Conservation (phyloP, 2,329 filamentous ascomycete genomes). For the Xylogone sp. region DNA sequence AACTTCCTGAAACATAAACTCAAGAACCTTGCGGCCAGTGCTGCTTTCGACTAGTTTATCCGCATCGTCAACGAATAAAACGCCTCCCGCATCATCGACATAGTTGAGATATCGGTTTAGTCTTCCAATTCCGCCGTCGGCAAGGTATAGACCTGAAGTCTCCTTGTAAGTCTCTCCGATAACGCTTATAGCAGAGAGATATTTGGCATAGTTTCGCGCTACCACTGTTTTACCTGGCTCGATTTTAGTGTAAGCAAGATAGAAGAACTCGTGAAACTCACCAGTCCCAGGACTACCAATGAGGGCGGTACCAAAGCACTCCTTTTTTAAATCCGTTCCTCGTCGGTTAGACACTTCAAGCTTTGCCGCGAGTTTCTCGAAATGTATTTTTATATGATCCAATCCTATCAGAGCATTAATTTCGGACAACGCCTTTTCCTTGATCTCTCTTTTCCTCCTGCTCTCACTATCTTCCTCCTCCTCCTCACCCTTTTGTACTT, state of each 20-base stretch:
- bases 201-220: conserved; percentile 64
- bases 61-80: conserved; percentile 75
- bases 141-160: conserved; percentile 63
- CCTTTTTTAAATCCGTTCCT: conserved; percentile 36
- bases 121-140: conserved; percentile 55
- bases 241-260: too few relatives aligned
- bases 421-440: conserved; percentile 38
- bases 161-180: conserved; percentile 61
- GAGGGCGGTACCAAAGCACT: conserved; percentile 46
- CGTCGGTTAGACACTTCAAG: conserved; percentile 45
- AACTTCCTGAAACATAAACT: conserved; percentile 68
- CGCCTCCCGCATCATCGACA: conserved; percentile 64
- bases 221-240: conserved; percentile 69
- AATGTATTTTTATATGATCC: conserved; percentile 47
- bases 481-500: too few relatives aligned
- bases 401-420: conserved; percentile 52
- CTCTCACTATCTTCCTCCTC: conserved; percentile 34
- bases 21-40: conserved; percentile 60
- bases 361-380: conserved; percentile 46
- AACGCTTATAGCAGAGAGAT: conserved; percentile 58
- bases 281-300: conserved; percentile 56
- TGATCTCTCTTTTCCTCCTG: conserved; percentile 41
- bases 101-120: conserved; percentile 54
- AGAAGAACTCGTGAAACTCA: conserved; percentile 14
- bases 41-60: conserved; percentile 66